Evolutionary conservation across 1,284 basidiomycete genomes (phyloP).

Genomic region (Entoloma clypeatum): DNA sequence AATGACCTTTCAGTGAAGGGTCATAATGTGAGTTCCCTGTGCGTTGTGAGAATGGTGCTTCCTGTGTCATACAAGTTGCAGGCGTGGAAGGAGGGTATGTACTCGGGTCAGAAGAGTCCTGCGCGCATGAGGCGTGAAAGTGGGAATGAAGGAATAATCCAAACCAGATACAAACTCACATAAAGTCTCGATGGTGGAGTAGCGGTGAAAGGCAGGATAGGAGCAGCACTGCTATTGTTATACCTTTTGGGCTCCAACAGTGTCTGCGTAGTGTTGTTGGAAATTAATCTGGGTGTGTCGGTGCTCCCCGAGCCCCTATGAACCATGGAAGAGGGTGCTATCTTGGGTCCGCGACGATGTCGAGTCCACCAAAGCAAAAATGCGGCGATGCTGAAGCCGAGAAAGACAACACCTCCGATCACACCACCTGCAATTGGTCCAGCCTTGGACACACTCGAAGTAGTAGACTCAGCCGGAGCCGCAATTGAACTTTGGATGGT

Average conservation of each 20-base stretch:
- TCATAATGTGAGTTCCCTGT: not conserved
- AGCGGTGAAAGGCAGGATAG: slow-evolving; percentile 19
- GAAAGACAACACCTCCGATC: slow-evolving; percentile 35
- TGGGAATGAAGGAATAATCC: slow-evolving; percentile 2
- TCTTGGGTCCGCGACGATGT: slow-evolving; percentile 22
- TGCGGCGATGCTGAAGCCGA: slow-evolving; percentile 33
- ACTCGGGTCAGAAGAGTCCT: slow-evolving; percentile 43
- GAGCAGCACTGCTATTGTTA: slow-evolving; percentile 19
- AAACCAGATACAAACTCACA: slow-evolving; percentile 31
- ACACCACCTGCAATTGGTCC: slow-evolving; percentile 45
- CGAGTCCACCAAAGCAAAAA: slow-evolving; percentile 34
- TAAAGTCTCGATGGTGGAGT: slow-evolving; percentile 32
- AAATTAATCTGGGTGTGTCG: too few species aligned
- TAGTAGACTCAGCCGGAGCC: slow-evolving; percentile 5
- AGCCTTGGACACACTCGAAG: slow-evolving; percentile 25
- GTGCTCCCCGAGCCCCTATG: not conserved
- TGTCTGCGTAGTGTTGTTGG: too few species aligned
- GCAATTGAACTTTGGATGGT: slow-evolving; percentile 1
- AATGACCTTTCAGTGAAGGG: slow-evolving; percentile 19
- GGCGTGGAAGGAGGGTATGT: slow-evolving; percentile 37
- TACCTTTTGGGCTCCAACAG: slow-evolving; percentile 25
- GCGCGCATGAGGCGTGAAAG: slow-evolving; percentile 9
- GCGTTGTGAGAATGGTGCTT: slow-evolving; percentile 12
- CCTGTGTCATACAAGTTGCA: slow-evolving; percentile 15
- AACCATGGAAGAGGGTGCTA: slow-evolving; percentile 18